Percentiles rank a stretch among this genome's conserved stretches.
Conservation (phyloP, 2,329 filamentous ascomycete species). For the Aspergillus flavus region DNA sequence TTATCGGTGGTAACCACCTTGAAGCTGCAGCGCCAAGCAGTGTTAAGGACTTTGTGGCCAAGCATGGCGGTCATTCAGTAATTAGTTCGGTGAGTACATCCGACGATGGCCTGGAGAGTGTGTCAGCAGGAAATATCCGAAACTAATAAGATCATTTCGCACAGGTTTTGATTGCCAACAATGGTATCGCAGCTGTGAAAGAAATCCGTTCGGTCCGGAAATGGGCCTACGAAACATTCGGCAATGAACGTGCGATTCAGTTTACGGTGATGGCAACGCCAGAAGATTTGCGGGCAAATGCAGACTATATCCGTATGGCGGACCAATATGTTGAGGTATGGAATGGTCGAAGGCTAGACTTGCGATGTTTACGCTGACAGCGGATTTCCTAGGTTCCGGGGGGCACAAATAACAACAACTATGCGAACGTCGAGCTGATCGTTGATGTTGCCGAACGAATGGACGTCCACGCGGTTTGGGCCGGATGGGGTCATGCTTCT, state of each 20-base stretch:
- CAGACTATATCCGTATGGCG: slow-evolving; percentile 99
- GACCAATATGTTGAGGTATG: slow-evolving; percentile 93
- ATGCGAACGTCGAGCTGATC: slow-evolving; percentile 98
- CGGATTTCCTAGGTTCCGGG: slow-evolving; percentile 69
- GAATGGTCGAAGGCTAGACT: slow-evolving; percentile 5
- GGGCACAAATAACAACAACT: slow-evolving; percentile 99
- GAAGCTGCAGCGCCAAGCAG: slow-evolving; percentile 78
- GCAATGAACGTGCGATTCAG: slow-evolving; percentile 96
- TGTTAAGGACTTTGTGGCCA: slow-evolving; percentile 94
- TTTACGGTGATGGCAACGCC: slow-evolving; percentile 99
- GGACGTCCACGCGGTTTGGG: slow-evolving; percentile 98
- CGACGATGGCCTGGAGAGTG: background rate
- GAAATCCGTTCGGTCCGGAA: slow-evolving; percentile 98
- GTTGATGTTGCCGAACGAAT: slow-evolving; percentile 98
- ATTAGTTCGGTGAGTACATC: slow-evolving; percentile 84
- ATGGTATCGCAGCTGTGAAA: slow-evolving; percentile 99
- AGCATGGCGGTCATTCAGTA: slow-evolving; percentile 91
- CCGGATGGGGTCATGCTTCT: slow-evolving; percentile 97
- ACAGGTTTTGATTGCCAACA: slow-evolving; percentile 97
- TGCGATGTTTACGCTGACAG: background rate
- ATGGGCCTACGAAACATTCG: slow-evolving; percentile 99
- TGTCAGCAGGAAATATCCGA: background rate
- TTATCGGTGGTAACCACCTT: slow-evolving; percentile 92
- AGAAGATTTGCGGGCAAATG: slow-evolving; percentile 95
- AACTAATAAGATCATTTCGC: background rate